Percentiles rank a stretch among this genome's conserved stretches.
Conservation (phyloP, 2,329 filamentous ascomycete genomes). For the Mycosphaerella sp. region DNA sequence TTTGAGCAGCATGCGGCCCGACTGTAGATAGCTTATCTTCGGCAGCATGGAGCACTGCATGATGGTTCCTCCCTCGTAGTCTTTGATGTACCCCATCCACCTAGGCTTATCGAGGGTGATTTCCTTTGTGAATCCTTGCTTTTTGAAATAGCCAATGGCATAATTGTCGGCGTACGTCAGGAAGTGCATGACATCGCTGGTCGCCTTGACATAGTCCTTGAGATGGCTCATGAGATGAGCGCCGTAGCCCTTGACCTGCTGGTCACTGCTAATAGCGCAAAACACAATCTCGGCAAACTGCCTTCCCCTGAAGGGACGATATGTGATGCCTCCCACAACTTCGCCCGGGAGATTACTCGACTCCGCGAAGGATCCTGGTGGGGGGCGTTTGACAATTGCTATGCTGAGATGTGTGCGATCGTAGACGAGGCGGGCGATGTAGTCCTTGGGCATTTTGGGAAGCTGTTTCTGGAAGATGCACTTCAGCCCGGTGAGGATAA, state of each 20-base stretch:
- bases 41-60: constrained; percentile 99
- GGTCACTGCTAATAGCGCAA: constrained; percentile 93
- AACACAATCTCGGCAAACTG: constrained; percentile 98
- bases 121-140: constrained; percentile 98
- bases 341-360: constrained; percentile 30
- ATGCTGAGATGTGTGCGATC: constrained; percentile 94
- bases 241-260: constrained; percentile 98
- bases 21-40: constrained; percentile 87
- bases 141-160: constrained; percentile 98
- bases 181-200: constrained; percentile 96
- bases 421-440: constrained; percentile 95
- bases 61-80: constrained; percentile 97
- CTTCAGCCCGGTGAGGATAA: constrained; percentile 91
- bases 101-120: constrained; percentile 83
- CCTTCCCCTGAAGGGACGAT: constrained; percentile 84
- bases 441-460: constrained; percentile 99
- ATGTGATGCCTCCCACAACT: constrained; percentile 76
- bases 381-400: constrained; percentile 92
- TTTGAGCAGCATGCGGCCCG: constrained; percentile 88
- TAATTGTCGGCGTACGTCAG: constrained; percentile 98
- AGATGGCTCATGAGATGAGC: constrained; percentile 97
- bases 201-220: constrained; percentile 97
- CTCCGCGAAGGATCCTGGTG: constrained; percentile 39
- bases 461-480: constrained; percentile 98
- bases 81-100: constrained; percentile 99